A percentile compares a stretch with the other conserved stretches of the same genome.
These are phyloP conservation scores for Magnusiomyces tetraspermus DNA, from an alignment of 1,139 yeast genomes.

Conservation along the genomic window DNA sequence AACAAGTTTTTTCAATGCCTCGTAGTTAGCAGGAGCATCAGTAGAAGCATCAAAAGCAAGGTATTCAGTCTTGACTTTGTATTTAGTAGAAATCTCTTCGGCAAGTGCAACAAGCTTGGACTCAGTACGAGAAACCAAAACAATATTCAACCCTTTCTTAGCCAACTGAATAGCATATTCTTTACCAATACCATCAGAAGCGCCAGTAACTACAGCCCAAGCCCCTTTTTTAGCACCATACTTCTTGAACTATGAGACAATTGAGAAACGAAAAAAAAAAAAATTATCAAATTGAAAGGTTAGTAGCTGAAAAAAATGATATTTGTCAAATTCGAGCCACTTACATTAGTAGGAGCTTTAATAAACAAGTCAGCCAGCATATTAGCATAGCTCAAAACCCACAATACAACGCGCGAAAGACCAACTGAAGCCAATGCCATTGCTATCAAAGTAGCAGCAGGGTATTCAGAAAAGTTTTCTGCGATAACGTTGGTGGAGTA, in stretches of 20 bases:
- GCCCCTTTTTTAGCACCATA: conserved; percentile 60
- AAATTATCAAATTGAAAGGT: too few species aligned
- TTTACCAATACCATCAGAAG: conserved; percentile 96
- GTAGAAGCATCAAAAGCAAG: conserved; percentile 73
- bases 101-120: conserved; percentile 63
- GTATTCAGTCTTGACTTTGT: conserved; percentile 52
- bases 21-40: conserved; percentile 48
- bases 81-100: conserved; percentile 49
- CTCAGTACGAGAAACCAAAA: conserved; percentile 75
- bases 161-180: conserved; percentile 86
- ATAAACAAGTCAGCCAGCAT: conserved; percentile 50
- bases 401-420: conserved; percentile 39
- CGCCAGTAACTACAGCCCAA: conserved; percentile 95
- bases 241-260: conserved; percentile 34
- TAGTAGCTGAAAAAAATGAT: not conserved
- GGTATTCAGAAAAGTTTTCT: not conserved
- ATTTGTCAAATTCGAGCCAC: conserved; percentile 14
- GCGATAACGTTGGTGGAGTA: not conserved
- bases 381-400: conserved; percentile 36
- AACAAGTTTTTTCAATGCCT: conserved; percentile 41
- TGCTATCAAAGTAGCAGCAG: not conserved
- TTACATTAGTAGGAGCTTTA: conserved; percentile 47
- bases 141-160: conserved; percentile 67
- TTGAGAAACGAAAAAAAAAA: not conserved
- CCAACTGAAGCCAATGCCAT: conserved; percentile 35